Evolutionary conservation across 352 stramenopile species (phyloP).

Genomic region (Phytophthora europaea): DNA sequence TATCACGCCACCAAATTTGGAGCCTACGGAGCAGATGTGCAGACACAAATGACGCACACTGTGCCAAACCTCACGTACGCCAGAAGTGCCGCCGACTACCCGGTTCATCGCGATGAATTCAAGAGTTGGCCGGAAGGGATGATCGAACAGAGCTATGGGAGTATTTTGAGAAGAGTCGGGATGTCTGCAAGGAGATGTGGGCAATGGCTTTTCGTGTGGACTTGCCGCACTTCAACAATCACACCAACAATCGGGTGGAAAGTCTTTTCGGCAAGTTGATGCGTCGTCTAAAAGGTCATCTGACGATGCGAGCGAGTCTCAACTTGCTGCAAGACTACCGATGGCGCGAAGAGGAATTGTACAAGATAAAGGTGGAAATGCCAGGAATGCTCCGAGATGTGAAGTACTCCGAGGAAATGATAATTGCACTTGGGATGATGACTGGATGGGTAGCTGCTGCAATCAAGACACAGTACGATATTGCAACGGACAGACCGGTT

Average conservation of each 20-base stretch:
- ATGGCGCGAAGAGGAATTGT: not conserved
- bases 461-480: not conserved
- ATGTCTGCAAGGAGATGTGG: constrained; percentile 13
- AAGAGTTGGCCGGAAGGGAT: not conserved
- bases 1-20: not conserved
- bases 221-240: not conserved
- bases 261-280: constrained; percentile 22
- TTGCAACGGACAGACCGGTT: not conserved
- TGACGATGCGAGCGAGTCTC: too few species aligned
- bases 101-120: constrained; percentile 11
- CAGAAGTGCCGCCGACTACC: not conserved
- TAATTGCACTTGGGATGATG: not conserved
- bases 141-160: not conserved
- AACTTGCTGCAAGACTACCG: too few species aligned
- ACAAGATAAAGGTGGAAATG: not conserved
- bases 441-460: not conserved
- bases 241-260: constrained; percentile 18
- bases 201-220: constrained; percentile 13
- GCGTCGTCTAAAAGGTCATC: not conserved
- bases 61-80: constrained; percentile 20
- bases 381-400: not conserved
- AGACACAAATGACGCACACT: not conserved
- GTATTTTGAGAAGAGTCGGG: constrained; percentile 21
- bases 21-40: constrained; percentile 1
- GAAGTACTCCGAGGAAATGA: not conserved